Evolutionary conservation across 805 yeast species (phyloP).

Genomic region (Yarrowia phangngaensis): DNA sequence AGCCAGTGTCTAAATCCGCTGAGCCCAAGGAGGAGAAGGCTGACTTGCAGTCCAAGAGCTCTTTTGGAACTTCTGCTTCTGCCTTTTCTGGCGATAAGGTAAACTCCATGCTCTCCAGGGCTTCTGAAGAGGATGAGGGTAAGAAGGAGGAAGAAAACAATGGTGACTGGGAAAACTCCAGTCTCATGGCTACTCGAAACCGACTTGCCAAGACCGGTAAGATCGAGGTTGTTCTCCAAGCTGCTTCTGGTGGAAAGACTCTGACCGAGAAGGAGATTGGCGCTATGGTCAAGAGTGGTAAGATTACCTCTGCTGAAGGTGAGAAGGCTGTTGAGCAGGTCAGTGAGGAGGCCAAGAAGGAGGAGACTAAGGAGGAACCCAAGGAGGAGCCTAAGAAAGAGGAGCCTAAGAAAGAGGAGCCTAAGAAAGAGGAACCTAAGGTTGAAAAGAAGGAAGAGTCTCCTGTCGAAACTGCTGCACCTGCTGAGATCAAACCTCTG

Average conservation of each 20-base stretch:
- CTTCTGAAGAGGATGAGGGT: slow-evolving; percentile 29
- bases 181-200: slow-evolving; percentile 28
- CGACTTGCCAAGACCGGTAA: slow-evolving; percentile 30
- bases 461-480: not conserved
- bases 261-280: slow-evolving; percentile 25
- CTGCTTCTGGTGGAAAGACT: slow-evolving; percentile 26
- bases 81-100: slow-evolving; percentile 28
- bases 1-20: slow-evolving; percentile 30
- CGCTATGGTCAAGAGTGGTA: slow-evolving; percentile 22
- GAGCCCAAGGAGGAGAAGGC: slow-evolving; percentile 34
- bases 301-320: slow-evolving; percentile 27
- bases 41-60: slow-evolving; percentile 29
- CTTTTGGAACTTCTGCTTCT: slow-evolving; percentile 26
- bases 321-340: slow-evolving; percentile 27
- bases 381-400: slow-evolving; percentile 4
- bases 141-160: slow-evolving; percentile 29
- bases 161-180: slow-evolving; percentile 28
- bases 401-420: slow-evolving; percentile 9
- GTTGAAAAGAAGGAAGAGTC: not conserved
- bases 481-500: slow-evolving; percentile 10
- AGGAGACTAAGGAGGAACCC: slow-evolving; percentile 26
- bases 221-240: slow-evolving; percentile 28
- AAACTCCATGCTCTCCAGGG: slow-evolving; percentile 27
- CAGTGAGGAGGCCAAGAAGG: slow-evolving; percentile 22
- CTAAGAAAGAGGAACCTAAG: slow-evolving; percentile 4